Evolutionary conservation across 1,139 yeast species (phyloP).

Genomic region (Kurtzmaniella quercitrusa): DNA sequence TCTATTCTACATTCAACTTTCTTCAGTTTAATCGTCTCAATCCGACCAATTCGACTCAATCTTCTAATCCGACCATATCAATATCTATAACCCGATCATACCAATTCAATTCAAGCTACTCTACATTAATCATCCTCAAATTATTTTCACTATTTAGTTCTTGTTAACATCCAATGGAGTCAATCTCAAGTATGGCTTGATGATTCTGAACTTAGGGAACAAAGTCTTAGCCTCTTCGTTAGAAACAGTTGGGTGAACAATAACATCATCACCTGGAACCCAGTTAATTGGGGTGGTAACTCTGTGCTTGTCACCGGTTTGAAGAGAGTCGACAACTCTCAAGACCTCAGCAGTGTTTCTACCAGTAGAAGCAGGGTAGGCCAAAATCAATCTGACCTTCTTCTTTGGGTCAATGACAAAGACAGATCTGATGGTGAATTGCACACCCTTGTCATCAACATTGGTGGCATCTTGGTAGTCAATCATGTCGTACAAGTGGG

Average conservation of each 20-base stretch:
- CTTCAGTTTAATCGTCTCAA: not conserved
- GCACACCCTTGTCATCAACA: conserved; percentile 55
- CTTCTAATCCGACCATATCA: too few relatives aligned
- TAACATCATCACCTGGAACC: conserved; percentile 79
- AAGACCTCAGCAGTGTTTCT: conserved; percentile 86
- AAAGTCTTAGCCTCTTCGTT: conserved; percentile 77
- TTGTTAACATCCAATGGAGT: conserved; percentile 8
- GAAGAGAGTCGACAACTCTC: conserved; percentile 83
- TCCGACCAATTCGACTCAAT: too few relatives aligned
- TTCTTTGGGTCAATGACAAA: conserved; percentile 84
- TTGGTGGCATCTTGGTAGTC: conserved; percentile 58
- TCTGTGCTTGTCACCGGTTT: conserved; percentile 72
- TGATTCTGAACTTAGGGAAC: conserved; percentile 75
- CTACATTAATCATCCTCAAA: not conserved
- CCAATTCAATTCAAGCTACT: not conserved
- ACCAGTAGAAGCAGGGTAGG: conserved; percentile 90
- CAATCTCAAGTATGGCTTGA: conserved; percentile 75
- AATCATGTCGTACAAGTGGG: conserved; percentile 84
- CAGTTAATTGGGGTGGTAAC: conserved; percentile 80
- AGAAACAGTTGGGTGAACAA: conserved; percentile 79
- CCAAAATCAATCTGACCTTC: conserved; percentile 75
- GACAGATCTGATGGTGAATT: conserved; percentile 80
- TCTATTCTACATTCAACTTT: too few relatives aligned
- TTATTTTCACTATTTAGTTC: not conserved
- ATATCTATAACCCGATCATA: too few relatives aligned